Percentiles rank a stretch among this genome's conserved stretches.
These are phyloP conservation scores for Entoloma clypeatum DNA, from an alignment of 1,284 basidiomycete species.

Conservation along the genomic window DNA sequence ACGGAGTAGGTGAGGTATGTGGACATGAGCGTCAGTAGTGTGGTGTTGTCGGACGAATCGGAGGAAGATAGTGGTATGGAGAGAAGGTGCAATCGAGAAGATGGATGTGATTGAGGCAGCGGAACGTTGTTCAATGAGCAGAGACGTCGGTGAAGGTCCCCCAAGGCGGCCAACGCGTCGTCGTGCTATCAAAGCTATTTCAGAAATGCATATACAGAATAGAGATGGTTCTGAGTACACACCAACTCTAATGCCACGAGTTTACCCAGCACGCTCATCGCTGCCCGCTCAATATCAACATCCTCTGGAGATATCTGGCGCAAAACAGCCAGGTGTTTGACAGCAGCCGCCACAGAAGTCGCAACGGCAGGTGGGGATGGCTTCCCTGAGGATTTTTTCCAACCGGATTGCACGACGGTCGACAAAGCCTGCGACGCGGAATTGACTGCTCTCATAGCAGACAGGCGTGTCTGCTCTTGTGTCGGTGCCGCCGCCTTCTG, in stretches of 20 bases:
- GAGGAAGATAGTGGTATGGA: slow-evolving; percentile 41
- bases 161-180: slow-evolving; percentile 40
- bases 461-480: slow-evolving; percentile 19
- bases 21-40: slow-evolving; percentile 51
- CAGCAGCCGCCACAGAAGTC: slow-evolving; percentile 32
- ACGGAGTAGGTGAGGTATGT: slow-evolving; percentile 55
- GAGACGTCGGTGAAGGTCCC: slow-evolving; percentile 44
- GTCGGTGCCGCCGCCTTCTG: slow-evolving; percentile 22
- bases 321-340: slow-evolving; percentile 42
- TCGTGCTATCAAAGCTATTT: slow-evolving; percentile 40
- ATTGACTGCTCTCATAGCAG: slow-evolving; percentile 62
- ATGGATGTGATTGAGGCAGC: slow-evolving; percentile 6
- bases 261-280: slow-evolving; percentile 60
- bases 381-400: slow-evolving; percentile 40
- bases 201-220: slow-evolving; percentile 4
- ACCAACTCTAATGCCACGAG: slow-evolving; percentile 65
- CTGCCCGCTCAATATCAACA: slow-evolving; percentile 70
- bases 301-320: slow-evolving; percentile 43
- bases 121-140: slow-evolving; percentile 27
- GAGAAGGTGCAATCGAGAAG: slow-evolving; percentile 33
- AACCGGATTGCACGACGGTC: slow-evolving; percentile 50
- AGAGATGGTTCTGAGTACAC: slow-evolving; percentile 23
- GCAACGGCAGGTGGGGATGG: slow-evolving; percentile 25
- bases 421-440: slow-evolving; percentile 55
- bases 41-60: slow-evolving; percentile 30